phyloP scores from a whole-genome alignment of 805 yeast species.

The Alloascoidea africana region DNA sequence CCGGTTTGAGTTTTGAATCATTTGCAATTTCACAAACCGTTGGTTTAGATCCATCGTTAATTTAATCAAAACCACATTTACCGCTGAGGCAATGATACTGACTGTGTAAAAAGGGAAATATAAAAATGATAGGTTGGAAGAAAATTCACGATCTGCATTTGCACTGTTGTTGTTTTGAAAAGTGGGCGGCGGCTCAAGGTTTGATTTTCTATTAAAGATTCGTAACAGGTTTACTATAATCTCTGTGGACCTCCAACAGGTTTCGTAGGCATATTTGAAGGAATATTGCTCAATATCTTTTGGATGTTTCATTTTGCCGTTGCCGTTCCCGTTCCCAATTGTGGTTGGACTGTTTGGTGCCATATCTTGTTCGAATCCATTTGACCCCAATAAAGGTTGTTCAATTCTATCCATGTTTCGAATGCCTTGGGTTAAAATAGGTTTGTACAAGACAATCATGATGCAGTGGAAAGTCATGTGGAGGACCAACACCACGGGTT shows the following conservation, averaged over 20 bases:
- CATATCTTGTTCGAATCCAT: not conserved
- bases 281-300: not conserved
- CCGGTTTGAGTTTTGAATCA: too few species aligned
- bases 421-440: not conserved
- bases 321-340: not conserved
- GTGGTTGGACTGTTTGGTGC: not conserved
- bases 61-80: not conserved
- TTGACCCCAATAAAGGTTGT: not conserved
- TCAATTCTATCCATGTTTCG: not conserved
- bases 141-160: not conserved
- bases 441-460: not conserved
- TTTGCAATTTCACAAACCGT: too few species aligned
- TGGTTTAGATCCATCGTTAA: not conserved
- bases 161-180: not conserved
- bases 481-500: not conserved
- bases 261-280: not conserved
- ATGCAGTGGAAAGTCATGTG: not conserved
- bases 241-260: constrained; percentile 1
- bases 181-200: not conserved
- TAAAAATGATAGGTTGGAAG: not conserved
- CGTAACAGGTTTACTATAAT: not conserved
- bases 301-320: too few species aligned
- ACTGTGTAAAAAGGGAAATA: not conserved
- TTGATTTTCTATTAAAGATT: not conserved
- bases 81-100: not conserved